Percentiles rank a stretch among this genome's conserved stretches.
phyloP scores from a whole-genome alignment of 352 stramenopile species.

The Globisporangium nagaii region DNA sequence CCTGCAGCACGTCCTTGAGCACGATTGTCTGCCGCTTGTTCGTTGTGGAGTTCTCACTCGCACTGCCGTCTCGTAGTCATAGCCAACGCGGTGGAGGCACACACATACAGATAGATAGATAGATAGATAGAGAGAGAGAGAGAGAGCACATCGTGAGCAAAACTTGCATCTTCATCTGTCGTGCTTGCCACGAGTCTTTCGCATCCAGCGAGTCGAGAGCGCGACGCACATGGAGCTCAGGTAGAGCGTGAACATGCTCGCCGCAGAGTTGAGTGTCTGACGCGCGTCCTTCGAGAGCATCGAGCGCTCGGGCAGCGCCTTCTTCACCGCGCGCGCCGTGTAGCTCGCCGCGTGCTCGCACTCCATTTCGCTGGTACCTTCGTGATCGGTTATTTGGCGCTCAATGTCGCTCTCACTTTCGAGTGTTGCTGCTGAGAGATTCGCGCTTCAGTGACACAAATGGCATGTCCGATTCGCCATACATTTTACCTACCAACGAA shows the following conservation, averaged over 20 bases:
- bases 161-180: no score
- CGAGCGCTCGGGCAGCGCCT: constrained; percentile 56
- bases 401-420: background rate
- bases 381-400: constrained; percentile 15
- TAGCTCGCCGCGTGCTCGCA: constrained; percentile 60
- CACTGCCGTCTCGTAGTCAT: constrained; percentile 21
- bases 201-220: no score
- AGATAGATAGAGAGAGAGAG: no score
- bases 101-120: no score
- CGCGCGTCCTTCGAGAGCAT: constrained; percentile 66
- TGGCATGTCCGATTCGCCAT: background rate
- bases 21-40: constrained; percentile 78
- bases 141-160: no score
- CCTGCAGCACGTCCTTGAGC: constrained; percentile 66
- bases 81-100: no score
- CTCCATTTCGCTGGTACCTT: constrained; percentile 38
- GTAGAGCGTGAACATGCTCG: constrained; percentile 79
- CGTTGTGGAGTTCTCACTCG: constrained; percentile 52
- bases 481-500: background rate
- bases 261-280: constrained; percentile 60
- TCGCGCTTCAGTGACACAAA: background rate
- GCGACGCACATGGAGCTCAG: constrained; percentile 54
- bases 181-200: no score
- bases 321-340: constrained; percentile 64
- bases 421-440: background rate